phyloP scores from a whole-genome alignment of 148 eudicot species.

The Arctostaphylos glauca region DNA sequence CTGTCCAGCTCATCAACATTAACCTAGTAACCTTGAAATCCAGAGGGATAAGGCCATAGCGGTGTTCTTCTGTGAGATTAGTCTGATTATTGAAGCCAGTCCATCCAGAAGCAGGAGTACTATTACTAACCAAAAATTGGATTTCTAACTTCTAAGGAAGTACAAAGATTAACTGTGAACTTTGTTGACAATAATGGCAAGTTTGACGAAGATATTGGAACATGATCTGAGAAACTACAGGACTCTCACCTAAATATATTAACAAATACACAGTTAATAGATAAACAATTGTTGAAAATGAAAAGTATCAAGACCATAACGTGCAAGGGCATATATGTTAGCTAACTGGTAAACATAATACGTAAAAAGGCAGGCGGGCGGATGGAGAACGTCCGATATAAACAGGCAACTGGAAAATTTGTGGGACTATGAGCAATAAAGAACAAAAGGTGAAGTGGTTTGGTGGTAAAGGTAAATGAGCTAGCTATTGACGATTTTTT shows the following conservation, averaged over 20 bases:
- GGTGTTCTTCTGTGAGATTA: no score
- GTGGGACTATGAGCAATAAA: background rate
- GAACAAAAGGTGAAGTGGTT: background rate
- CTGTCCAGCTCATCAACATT: background rate
- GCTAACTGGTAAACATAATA: background rate
- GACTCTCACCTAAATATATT: background rate
- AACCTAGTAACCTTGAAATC: no score
- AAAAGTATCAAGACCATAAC: background rate
- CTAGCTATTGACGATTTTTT: background rate
- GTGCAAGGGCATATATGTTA: background rate
- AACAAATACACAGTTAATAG: background rate
- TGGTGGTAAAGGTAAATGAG: background rate
- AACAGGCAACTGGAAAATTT: background rate
- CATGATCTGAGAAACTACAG: background rate
- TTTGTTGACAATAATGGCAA: background rate
- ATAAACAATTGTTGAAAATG: background rate
- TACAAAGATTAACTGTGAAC: background rate
- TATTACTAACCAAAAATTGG: no score
- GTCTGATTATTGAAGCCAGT: no score
- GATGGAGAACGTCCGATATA: no score
- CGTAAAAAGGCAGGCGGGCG: no score
- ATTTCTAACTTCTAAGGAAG: no score
- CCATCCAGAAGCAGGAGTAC: no score
- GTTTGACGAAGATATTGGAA: background rate
- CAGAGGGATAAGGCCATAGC: no score